A percentile compares a stretch with the other conserved stretches of the same genome.
phyloP scores from a whole-genome alignment of 805 yeast species.

The Candida montana region DNA sequence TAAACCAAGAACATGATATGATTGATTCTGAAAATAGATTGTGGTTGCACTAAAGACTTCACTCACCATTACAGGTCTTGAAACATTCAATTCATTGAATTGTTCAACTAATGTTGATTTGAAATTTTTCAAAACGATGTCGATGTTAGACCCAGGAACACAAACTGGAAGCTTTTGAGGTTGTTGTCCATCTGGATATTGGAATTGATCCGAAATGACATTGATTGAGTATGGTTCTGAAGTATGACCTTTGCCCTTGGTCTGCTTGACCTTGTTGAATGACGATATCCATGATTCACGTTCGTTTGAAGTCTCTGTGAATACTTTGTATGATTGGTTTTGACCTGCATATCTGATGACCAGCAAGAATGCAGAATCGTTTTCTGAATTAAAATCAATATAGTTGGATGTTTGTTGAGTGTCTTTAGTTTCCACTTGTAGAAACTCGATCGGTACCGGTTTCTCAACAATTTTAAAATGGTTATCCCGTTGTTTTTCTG shows the following conservation, averaged over 20 bases:
- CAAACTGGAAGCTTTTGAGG: constrained; percentile 48
- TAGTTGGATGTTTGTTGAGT: constrained; percentile 3
- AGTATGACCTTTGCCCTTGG: constrained; percentile 32
- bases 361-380: constrained; percentile 28
- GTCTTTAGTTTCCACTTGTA: constrained; percentile 46
- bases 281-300: constrained; percentile 54
- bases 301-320: constrained; percentile 42
- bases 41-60: constrained; percentile 39
- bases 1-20: constrained; percentile 53
- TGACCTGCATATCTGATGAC: constrained; percentile 57
- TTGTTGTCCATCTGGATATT: constrained; percentile 51
- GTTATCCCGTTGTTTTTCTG: constrained; percentile 45
- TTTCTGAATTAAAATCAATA: constrained; percentile 12
- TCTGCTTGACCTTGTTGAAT: constrained; percentile 43
- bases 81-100: constrained; percentile 24
- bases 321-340: constrained; percentile 46
- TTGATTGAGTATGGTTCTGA: constrained; percentile 51
- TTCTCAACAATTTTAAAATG: constrained; percentile 43
- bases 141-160: constrained; percentile 48
- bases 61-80: constrained; percentile 30
- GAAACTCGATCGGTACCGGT: constrained; percentile 57
- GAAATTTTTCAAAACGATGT: constrained; percentile 31
- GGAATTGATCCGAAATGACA: constrained; percentile 56
- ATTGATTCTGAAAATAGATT: constrained; percentile 40
- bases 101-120: constrained; percentile 26